Base-by-base conservation (phyloP, 768 basidiomycete genomes). In the Boletus pseudopeckii region DNA sequence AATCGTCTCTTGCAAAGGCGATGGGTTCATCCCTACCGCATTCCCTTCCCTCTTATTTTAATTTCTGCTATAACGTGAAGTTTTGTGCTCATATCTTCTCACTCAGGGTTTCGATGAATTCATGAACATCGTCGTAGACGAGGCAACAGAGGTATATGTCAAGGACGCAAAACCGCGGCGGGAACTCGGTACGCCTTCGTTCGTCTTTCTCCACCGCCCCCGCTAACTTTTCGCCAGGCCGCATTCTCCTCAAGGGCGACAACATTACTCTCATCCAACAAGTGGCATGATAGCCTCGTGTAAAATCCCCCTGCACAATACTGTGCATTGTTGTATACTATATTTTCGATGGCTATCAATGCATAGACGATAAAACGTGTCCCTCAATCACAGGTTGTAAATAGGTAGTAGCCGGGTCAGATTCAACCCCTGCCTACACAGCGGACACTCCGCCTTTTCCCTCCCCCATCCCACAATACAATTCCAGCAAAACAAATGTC, bases 241-340 rank as follows among this genome's bases (percentile, higher is more conserved):
- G 96, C 53, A 92, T 98, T 71, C 78, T 98, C 61, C 78, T 98
- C 59, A 98, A 98, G 74, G 96, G 96, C 54, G 96, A 98, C 69
- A 97, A 95, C 69, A 98, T 98, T 67, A 98, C 96, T n/a, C 82
- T 95, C 50, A 96, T 98, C 68, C 92, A 96, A 68, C 89, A 86
- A 73, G 59, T 75, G 28, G 68, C 66, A 65, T 75, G 58, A 71
- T 42, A 30, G 41, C 38, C 28, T 30, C 18, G 45, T 45, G 30
- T 53, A 67, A 58, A 64, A 66, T 17, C 18, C 28, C 43, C 37
- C 41, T 48, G 44, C 34, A 20, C 48, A 20, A 56, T 45, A 45
- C 30, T 36, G 53, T 53, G 34, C 22, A 48, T 41, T 45, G 45
- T 15, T 65, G 66, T 68, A 70, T 46, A 58, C 60, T 70, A 59